Evolutionary conservation across 2,329 filamentous ascomycete species (phyloP).

Genomic region (Colletotrichum tropicale): DNA sequence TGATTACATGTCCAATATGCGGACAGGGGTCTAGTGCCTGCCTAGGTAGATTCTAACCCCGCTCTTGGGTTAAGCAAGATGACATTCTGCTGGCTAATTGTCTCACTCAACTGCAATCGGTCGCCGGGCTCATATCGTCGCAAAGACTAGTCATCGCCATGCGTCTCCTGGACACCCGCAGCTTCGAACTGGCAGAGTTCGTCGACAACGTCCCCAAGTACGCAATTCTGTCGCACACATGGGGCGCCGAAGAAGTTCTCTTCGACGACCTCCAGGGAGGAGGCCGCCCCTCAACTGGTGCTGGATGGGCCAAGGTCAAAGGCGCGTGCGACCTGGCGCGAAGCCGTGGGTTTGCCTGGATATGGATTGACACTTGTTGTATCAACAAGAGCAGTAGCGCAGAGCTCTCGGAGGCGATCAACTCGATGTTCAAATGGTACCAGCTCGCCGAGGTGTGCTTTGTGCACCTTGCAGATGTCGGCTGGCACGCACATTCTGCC

Average conservation of each 20-base stretch:
- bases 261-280: not conserved
- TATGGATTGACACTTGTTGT: constrained; percentile 29
- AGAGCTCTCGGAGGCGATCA: constrained; percentile 26
- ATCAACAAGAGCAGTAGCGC: constrained; percentile 24
- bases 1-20: too few species aligned
- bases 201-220: not conserved
- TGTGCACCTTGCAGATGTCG: constrained; percentile 33
- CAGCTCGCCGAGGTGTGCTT: constrained; percentile 21
- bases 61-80: too few species aligned
- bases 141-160: too few species aligned
- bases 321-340: not conserved
- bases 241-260: not conserved
- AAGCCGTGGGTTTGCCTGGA: not conserved
- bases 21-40: too few species aligned
- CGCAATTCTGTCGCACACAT: not conserved
- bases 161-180: not conserved
- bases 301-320: not conserved
- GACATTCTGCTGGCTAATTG: too few species aligned
- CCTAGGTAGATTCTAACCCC: too few species aligned
- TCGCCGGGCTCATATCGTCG: too few species aligned
- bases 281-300: not conserved
- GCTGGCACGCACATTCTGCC: not conserved
- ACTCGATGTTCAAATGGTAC: constrained; percentile 25
- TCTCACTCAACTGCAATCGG: too few species aligned
- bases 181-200: not conserved